phyloP scores from a whole-genome alignment of 2,329 filamentous ascomycete species.

The Ophiostoma novo-ulmi region DNA sequence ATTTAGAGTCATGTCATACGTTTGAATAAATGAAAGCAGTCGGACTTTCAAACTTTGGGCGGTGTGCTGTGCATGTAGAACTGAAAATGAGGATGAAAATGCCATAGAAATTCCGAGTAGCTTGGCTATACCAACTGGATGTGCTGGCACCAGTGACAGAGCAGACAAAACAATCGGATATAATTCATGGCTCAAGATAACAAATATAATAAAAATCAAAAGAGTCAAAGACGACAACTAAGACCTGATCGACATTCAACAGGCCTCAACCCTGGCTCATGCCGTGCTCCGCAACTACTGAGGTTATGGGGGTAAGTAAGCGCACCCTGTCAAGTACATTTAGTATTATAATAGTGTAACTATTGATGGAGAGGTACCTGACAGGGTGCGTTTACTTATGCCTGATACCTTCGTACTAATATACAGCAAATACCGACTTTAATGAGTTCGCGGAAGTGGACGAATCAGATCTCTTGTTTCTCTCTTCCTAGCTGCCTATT shows the following conservation, averaged over 20 bases:
- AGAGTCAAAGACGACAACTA: neutral
- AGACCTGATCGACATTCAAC: neutral
- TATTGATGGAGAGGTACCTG: no score
- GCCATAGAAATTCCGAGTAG: neutral
- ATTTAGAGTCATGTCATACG: neutral
- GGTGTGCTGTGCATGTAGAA: neutral
- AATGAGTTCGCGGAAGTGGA: neutral
- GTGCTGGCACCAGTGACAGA: conserved; percentile 2
- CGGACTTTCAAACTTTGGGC: neutral
- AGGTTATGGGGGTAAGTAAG: no score
- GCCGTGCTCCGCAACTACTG: neutral
- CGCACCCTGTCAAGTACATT: no score
- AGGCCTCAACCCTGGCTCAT: neutral
- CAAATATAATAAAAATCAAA: no score
- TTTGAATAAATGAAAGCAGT: neutral
- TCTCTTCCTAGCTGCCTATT: neutral
- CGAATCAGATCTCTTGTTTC: neutral
- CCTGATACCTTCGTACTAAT: neutral
- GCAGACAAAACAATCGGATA: neutral
- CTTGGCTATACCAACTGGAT: neutral
- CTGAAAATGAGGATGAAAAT: neutral
- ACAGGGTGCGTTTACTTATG: no score
- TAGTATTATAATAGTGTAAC: no score
- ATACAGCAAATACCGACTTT: neutral
- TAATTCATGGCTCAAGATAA: no score